Evolutionary conservation across 495 filamentous ascomycete genomes (phyloP).

Genomic region (Aspergillus cavernicola): DNA sequence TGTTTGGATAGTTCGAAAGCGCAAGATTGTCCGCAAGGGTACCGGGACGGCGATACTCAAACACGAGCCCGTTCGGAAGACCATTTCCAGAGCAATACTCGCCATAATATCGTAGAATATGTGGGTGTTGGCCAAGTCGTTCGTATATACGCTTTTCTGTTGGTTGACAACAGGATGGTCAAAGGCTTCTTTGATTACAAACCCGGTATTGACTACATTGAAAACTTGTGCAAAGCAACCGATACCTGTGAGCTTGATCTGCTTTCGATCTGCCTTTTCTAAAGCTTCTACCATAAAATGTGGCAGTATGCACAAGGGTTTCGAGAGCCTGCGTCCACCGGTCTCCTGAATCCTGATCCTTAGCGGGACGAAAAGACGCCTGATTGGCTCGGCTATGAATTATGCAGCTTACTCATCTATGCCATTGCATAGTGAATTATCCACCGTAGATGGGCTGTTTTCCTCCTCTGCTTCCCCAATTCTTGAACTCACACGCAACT

Average conservation of each 20-base stretch:
- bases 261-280: neutral
- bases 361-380: too few species aligned
- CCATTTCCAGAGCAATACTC: neutral
- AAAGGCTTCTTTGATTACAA: neutral
- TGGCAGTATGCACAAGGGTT: neutral
- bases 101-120: constrained; percentile 4
- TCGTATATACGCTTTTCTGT: constrained; percentile 5
- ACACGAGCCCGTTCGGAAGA: neutral
- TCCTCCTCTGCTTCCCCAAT: too few species aligned
- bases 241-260: neutral
- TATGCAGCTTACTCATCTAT: too few species aligned
- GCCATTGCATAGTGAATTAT: too few species aligned
- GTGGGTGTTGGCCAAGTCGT: neutral
- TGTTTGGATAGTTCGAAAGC: neutral
- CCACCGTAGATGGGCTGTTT: too few species aligned
- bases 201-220: neutral
- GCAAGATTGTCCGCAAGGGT: neutral
- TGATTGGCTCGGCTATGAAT: too few species aligned
- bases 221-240: neutral
- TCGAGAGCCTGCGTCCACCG: too few species aligned
- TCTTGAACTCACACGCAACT: too few species aligned
- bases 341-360: too few species aligned
- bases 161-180: neutral
- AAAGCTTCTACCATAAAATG: neutral
- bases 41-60: neutral